Conservation (phyloP, 768 basidiomycete genomes). For the Cantharellus cinnabarinus region DNA sequence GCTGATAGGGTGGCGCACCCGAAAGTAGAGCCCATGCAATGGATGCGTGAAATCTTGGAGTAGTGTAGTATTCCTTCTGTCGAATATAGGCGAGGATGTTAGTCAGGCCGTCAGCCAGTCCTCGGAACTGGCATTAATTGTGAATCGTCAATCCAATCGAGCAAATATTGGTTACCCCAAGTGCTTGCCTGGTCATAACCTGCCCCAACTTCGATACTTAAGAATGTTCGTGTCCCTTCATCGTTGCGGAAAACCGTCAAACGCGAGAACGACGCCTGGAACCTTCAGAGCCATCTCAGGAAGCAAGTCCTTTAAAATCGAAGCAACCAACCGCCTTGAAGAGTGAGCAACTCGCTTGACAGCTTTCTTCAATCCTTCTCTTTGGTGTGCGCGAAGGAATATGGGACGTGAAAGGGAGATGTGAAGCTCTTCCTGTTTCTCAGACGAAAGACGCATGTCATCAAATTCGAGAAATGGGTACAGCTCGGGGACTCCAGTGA, state of each 20-base stretch:
- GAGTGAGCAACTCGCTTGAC: slow-evolving; percentile 32
- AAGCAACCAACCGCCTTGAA: slow-evolving; percentile 21
- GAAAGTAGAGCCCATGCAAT: slow-evolving; percentile 66
- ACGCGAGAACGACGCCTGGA: slow-evolving; percentile 47
- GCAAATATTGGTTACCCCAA: background rate
- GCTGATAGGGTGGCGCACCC: background rate
- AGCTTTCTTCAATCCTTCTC: slow-evolving; percentile 45
- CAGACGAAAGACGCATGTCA: slow-evolving; percentile 3
- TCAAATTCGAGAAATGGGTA: slow-evolving; percentile 19
- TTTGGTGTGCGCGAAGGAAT: slow-evolving; percentile 60
- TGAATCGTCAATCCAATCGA: background rate
- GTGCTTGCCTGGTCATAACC: slow-evolving; percentile 51
- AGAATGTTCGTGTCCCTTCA: slow-evolving; percentile 59
- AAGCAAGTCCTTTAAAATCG: background rate
- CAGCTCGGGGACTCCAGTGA: slow-evolving; percentile 24
- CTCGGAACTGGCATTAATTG: slow-evolving; percentile 30
- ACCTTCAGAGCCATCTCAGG: slow-evolving; percentile 25
- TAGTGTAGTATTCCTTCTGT: slow-evolving; percentile 59
- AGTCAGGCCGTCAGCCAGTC: slow-evolving; percentile 35
- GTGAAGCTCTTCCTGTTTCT: slow-evolving; percentile 34
- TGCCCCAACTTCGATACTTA: slow-evolving; percentile 65
- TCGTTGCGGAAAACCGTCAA: slow-evolving; percentile 60
- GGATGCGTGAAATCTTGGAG: slow-evolving; percentile 74
- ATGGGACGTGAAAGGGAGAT: slow-evolving; percentile 72
- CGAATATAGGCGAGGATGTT: slow-evolving; percentile 23